Conservation (phyloP, 148 eudicot species). For the Nyssa sinensis region DNA sequence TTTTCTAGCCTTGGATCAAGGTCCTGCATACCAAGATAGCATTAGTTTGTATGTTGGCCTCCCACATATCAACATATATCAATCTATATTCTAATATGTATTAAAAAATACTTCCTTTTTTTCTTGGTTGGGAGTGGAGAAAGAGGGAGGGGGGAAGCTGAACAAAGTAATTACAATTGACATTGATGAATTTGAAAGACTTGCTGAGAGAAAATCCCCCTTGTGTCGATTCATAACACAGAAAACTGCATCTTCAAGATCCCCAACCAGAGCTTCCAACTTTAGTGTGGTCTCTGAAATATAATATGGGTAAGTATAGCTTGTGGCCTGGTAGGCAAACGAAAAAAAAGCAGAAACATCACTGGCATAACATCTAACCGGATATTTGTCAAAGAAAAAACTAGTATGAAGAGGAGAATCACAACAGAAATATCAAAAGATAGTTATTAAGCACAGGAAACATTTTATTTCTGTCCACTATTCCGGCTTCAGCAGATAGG, state of each 20-base stretch:
- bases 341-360: not conserved
- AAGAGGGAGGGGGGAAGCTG: slow-evolving; percentile 14
- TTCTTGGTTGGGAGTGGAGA: no score
- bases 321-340: not conserved
- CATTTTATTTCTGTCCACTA: not conserved
- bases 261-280: slow-evolving; percentile 54
- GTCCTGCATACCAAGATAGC: slow-evolving; percentile 27
- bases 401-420: not conserved
- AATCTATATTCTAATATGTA: not conserved
- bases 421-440: not conserved
- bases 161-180: slow-evolving; percentile 28
- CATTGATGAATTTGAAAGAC: slow-evolving; percentile 15
- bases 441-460: not conserved
- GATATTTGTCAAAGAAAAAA: not conserved
- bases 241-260: slow-evolving; percentile 47
- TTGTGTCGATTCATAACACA: slow-evolving; percentile 27
- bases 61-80: not conserved
- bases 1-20: slow-evolving; percentile 25
- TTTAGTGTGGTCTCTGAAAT: slow-evolving; percentile 36
- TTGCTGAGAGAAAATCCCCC: slow-evolving; percentile 26
- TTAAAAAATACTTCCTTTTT: not conserved
- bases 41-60: not conserved
- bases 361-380: slow-evolving; percentile 2
- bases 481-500: no score
- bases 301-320: slow-evolving; percentile 6